These are phyloP conservation scores for Ophiocordyceps camponoti-leonardi DNA, from an alignment of 2,329 filamentous ascomycete species.

Conservation along the genomic window DNA sequence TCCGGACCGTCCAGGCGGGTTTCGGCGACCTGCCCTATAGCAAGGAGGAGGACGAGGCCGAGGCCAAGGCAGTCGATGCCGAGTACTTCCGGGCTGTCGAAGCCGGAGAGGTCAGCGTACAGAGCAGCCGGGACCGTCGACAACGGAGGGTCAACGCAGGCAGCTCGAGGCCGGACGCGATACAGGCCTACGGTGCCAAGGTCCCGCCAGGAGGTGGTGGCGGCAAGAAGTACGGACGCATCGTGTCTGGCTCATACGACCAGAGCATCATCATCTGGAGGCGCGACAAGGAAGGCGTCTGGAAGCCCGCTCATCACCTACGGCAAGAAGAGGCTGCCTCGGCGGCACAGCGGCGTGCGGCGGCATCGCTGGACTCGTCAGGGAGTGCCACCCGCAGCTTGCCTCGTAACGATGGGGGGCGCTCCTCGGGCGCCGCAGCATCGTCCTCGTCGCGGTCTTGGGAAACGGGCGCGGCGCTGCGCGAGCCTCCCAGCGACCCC, in stretches of 20 bases:
- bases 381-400: background rate
- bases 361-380: background rate
- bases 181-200: conserved; percentile 67
- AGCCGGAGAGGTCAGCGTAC: conserved; percentile 27
- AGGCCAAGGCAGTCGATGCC: conserved; percentile 78
- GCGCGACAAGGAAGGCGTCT: conserved; percentile 66
- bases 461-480: background rate
- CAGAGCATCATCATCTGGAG: conserved; percentile 94
- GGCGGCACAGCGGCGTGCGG: conserved; percentile 22
- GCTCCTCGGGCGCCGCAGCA: background rate
- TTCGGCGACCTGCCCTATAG: conserved; percentile 81
- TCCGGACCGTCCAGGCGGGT: conserved; percentile 86
- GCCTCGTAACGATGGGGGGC: background rate
- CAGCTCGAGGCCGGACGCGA: conserved; percentile 56
- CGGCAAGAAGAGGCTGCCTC: conserved; percentile 54
- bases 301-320: conserved; percentile 61
- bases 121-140: conserved; percentile 13
- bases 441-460: background rate
- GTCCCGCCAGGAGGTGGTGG: conserved; percentile 84
- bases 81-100: conserved; percentile 49
- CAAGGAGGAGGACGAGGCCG: conserved; percentile 74
- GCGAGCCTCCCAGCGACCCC: background rate
- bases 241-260: conserved; percentile 93
- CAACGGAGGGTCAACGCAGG: conserved; percentile 45
- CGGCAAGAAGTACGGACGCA: conserved; percentile 77